These are phyloP conservation scores for Lipomyces kockii DNA, from an alignment of 805 yeast genomes.

Conservation along the genomic window DNA sequence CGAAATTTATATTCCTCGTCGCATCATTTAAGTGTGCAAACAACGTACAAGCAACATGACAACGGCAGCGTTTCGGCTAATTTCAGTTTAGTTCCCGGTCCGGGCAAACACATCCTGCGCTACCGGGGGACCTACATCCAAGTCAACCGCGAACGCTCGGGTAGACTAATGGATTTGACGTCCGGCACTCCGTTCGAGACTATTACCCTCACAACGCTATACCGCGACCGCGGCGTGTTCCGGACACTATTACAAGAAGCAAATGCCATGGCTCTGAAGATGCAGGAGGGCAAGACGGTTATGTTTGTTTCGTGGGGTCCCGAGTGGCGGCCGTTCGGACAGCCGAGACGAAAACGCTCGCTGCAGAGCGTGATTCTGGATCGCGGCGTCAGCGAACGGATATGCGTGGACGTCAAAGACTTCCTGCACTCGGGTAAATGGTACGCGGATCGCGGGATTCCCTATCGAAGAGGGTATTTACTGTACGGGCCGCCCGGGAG, in stretches of 20 bases:
- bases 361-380: conserved; percentile 87
- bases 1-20: conserved; percentile 28
- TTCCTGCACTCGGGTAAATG: conserved; percentile 81
- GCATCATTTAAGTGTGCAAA: conserved; percentile 88
- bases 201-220: conserved; percentile 88
- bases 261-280: conserved; percentile 74
- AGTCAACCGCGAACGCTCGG: conserved; percentile 88
- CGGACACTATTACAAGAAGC: conserved; percentile 79
- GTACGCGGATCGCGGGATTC: conserved; percentile 97
- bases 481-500: conserved; percentile 97
- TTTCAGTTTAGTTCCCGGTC: conserved; percentile 94
- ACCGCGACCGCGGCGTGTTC: conserved; percentile 75
- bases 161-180: conserved; percentile 83
- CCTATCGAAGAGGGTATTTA: conserved; percentile 92
- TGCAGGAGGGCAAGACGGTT: conserved; percentile 92
- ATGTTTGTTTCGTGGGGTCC: conserved; percentile 95
- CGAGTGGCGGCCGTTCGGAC: conserved; percentile 98
- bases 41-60: conserved; percentile 83
- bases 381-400: conserved; percentile 65
- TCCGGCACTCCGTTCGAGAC: conserved; percentile 96
- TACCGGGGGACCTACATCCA: conserved; percentile 88
- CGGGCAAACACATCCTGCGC: conserved; percentile 86
- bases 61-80: conserved; percentile 88
- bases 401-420: conserved; percentile 75
- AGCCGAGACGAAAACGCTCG: conserved; percentile 84